phyloP scores from a whole-genome alignment of 345 rosid species.

The Rhodomyrtus tomentosa region DNA sequence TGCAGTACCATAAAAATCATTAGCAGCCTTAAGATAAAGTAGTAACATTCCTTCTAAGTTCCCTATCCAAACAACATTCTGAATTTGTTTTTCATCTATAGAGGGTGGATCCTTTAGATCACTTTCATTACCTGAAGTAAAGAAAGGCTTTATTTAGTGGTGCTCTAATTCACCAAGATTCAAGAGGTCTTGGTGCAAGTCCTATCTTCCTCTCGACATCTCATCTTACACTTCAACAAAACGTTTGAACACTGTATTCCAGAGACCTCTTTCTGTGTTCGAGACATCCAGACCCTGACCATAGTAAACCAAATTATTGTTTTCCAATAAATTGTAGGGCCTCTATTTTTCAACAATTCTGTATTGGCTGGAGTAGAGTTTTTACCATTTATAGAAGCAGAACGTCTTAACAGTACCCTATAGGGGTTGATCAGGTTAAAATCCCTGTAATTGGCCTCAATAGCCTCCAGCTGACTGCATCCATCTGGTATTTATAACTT shows the following conservation, averaged over 20 bases:
- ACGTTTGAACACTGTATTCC: background rate
- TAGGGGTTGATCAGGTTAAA: background rate
- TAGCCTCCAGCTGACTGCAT: background rate
- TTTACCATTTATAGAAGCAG: background rate
- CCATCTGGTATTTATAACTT: background rate
- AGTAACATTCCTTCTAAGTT: background rate
- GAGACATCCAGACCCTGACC: background rate
- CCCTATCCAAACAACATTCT: background rate
- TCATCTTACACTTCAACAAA: background rate
- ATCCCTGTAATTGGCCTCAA: background rate
- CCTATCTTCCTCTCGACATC: background rate
- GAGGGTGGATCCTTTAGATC: background rate
- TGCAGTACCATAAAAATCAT: background rate
- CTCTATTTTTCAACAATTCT: background rate
- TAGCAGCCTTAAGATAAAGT: background rate
- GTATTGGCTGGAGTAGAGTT: background rate
- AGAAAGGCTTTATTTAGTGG: background rate
- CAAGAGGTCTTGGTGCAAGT: background rate
- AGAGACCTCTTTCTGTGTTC: background rate
- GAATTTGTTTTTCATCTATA: background rate
- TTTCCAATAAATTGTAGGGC: background rate
- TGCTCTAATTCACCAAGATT: background rate
- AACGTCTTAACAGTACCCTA: background rate
- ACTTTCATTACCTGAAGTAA: background rate
- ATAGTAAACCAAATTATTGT: background rate